Conservation (phyloP, 352 stramenopile genomes). For the Phytophthora quininea region DNA sequence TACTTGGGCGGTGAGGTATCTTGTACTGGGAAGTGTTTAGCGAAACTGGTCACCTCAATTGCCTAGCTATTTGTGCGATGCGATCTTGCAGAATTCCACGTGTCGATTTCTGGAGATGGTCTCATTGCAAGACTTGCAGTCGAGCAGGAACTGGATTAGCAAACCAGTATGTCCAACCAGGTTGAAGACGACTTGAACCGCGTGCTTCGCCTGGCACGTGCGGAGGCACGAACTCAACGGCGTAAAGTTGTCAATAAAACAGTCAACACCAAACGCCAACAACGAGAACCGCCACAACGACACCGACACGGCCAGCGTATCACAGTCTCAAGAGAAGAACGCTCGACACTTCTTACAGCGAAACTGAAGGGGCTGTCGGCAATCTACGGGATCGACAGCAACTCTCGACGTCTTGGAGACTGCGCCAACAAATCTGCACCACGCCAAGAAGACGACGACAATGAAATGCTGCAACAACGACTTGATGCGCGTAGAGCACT, state of each 20-base stretch:
- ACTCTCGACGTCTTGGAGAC: constrained; percentile 28
- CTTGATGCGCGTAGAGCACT: constrained; percentile 43
- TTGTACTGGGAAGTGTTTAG: too few species aligned
- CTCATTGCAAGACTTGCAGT: not conserved
- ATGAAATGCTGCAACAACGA: constrained; percentile 34
- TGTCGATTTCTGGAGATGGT: not conserved
- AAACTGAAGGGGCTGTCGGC: constrained; percentile 37
- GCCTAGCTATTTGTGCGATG: not conserved
- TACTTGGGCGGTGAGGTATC: too few species aligned
- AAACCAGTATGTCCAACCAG: constrained; percentile 26
- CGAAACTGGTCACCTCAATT: too few species aligned
- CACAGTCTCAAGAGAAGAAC: constrained; percentile 18
- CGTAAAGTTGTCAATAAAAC: constrained; percentile 7
- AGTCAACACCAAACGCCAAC: constrained; percentile 1
- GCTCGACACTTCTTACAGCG: constrained; percentile 28
- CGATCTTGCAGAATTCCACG: not conserved
- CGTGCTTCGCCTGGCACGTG: constrained; percentile 52
- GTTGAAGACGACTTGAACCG: constrained; percentile 66
- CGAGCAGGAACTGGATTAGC: not conserved
- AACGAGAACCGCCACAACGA: constrained; percentile 19
- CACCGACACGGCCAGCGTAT: constrained; percentile 36
- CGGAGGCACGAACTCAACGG: constrained; percentile 23
- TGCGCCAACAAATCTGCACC: constrained; percentile 23
- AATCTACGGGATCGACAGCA: constrained; percentile 42
- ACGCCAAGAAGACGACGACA: constrained; percentile 18